These are phyloP conservation scores for Peronospora destructor DNA, from an alignment of 352 stramenopile genomes.

Conservation along the genomic window DNA sequence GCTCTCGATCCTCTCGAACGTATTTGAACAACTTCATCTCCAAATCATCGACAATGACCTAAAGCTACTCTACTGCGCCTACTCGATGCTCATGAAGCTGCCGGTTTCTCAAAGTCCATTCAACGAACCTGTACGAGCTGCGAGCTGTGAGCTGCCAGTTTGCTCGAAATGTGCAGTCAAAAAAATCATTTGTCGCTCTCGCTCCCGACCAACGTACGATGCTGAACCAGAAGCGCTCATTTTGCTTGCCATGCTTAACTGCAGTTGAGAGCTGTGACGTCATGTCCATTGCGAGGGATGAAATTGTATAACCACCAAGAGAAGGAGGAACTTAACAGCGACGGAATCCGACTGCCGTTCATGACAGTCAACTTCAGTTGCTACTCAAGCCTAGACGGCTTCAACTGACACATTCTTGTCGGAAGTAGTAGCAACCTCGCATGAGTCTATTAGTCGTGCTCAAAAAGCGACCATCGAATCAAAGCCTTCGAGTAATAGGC, in stretches of 20 bases:
- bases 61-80: slow-evolving; percentile 1
- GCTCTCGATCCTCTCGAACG: slow-evolving; percentile 18
- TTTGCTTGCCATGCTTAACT: slow-evolving; percentile 27
- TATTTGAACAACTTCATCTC: slow-evolving; percentile 29
- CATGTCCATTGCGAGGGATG: slow-evolving; percentile 27
- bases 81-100: slow-evolving; percentile 16
- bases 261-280: slow-evolving; percentile 26
- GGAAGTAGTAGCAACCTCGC: too few species aligned
- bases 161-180: slow-evolving; percentile 36
- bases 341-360: slow-evolving; percentile 22
- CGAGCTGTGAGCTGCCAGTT: slow-evolving; percentile 19
- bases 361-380: slow-evolving; percentile 25
- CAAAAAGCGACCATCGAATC: too few species aligned
- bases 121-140: slow-evolving; percentile 30
- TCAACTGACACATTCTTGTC: slow-evolving; percentile 6
- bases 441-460: too few species aligned
- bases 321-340: slow-evolving; percentile 18
- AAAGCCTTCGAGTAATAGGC: too few species aligned
- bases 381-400: slow-evolving; percentile 23
- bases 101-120: slow-evolving; percentile 23
- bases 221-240: slow-evolving; percentile 28
- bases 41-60: neutral
- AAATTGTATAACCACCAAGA: slow-evolving; percentile 20
- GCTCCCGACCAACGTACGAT: slow-evolving; percentile 31
- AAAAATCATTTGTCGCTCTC: slow-evolving; percentile 30